Evolutionary conservation across 2,329 filamentous ascomycete genomes (phyloP), one percentile per base, ranked within the genome.

Genomic region (Colletotrichum sp.): DNA sequence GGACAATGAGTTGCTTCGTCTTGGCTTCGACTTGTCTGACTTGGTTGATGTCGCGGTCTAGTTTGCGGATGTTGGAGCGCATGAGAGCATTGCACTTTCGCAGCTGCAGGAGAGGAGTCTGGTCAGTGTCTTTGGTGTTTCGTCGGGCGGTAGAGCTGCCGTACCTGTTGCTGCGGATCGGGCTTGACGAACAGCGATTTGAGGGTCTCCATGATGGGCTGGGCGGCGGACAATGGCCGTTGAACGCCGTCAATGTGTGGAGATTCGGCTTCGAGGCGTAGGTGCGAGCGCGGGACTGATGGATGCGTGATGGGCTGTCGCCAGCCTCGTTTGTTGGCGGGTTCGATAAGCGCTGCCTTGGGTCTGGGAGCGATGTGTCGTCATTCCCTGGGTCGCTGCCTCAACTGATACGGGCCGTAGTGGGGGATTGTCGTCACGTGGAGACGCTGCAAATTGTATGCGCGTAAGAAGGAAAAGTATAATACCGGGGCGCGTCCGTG

Each of bases 71-170:
- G 86, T 99, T 98, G 83, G 93, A 88, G 77, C 96, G 95, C 81
- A 99, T 94, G 77, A 99, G 92, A 77, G 92, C 89, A 85, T 98
- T 98, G 86, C 96, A 99, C 93, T 98, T 99, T 78, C 96, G 93
- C 86, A 97, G 94, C 96, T 99, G 81, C 24, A 14, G 24, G 16
- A 32, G 68, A 66, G 7, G 68, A 7, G 9, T 21, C 18, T 26
- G 12, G 69, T 73, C 71, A 68, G 34, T 36, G 18, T 71, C 43
- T 64, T 55, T 64, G 55, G 65, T 65, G 72, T 65, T 26, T 18
- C 16, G 24, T 16, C 24, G 14, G 59, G 6, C 4, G 48, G 36
- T 24, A 34, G 59, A 57, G 13, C 32, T 66, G 71, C 79, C 89
- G 79, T 88, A 98, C 96, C 90, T 99, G 96, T 78, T 94, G 94